These are phyloP conservation scores for Eruca vesicaria DNA, from an alignment of 441 rosid species.

Conservation along the genomic window DNA sequence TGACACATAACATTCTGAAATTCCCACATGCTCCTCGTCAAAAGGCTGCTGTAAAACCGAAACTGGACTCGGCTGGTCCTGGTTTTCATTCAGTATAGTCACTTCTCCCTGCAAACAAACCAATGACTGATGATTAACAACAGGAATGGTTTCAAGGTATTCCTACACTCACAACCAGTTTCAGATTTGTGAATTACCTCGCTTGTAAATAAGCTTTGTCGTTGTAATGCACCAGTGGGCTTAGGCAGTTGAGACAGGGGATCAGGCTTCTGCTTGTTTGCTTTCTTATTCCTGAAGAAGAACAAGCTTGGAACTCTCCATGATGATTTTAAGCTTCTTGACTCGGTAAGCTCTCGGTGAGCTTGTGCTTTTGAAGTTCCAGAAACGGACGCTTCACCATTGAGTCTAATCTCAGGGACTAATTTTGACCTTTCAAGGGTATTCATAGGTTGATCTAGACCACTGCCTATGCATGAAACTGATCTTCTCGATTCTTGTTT, in stretches of 20 bases:
- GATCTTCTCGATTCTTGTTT: constrained; percentile 50
- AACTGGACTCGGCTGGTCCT: constrained; percentile 88
- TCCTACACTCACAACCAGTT: not conserved
- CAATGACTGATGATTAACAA: constrained; percentile 3
- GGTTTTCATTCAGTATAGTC: constrained; percentile 44
- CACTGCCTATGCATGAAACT: constrained; percentile 44
- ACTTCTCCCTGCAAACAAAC: constrained; percentile 45
- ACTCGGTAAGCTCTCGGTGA: constrained; percentile 47
- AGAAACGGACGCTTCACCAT: constrained; percentile 38
- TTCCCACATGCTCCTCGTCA: constrained; percentile 54
- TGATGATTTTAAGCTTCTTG: constrained; percentile 59
- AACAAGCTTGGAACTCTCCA: constrained; percentile 76
- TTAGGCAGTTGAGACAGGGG: constrained; percentile 36
- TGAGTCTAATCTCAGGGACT: constrained; percentile 51
- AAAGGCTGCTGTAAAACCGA: constrained; percentile 74
- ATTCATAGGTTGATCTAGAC: constrained; percentile 48
- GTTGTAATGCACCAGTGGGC: constrained; percentile 35
- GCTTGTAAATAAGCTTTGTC: constrained; percentile 33
- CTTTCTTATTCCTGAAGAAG: constrained; percentile 62
- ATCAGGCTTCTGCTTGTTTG: constrained; percentile 47
- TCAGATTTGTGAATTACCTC: constrained; percentile 48
- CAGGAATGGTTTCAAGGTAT: not conserved
- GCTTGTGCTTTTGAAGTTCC: constrained; percentile 41
- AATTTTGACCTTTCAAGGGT: constrained; percentile 63
- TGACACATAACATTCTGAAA: constrained; percentile 37